Conservation (phyloP, 495 filamentous ascomycete genomes). For the Penicillium lagena region DNA sequence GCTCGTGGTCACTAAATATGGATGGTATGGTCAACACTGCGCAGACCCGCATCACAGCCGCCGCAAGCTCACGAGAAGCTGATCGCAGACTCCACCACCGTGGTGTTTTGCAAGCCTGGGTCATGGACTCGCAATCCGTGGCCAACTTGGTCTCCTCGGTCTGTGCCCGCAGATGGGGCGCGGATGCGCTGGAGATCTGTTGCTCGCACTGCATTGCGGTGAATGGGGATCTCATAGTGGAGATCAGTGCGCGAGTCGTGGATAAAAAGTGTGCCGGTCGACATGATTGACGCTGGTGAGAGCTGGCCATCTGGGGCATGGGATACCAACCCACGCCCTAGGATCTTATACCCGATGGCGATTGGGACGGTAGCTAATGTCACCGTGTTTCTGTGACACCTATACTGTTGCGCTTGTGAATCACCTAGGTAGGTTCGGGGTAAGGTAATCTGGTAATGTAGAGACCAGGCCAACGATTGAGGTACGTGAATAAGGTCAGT, state of each 20-base stretch:
- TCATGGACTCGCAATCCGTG: slow-evolving; percentile 44
- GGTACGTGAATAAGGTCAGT: neutral
- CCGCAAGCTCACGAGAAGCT: slow-evolving; percentile 40
- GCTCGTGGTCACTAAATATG: slow-evolving; percentile 21
- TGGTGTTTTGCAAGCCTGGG: slow-evolving; percentile 50
- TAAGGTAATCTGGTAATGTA: too few species aligned
- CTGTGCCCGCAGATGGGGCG: slow-evolving; percentile 6
- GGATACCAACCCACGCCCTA: too few species aligned
- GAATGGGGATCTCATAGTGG: slow-evolving; percentile 46
- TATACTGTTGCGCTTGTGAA: too few species aligned
- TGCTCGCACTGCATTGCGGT: slow-evolving; percentile 41
- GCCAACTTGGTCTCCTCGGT: slow-evolving; percentile 19
- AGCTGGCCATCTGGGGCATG: too few species aligned
- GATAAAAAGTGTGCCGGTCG: slow-evolving; percentile 27
- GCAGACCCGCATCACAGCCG: too few species aligned
- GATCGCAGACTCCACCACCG: slow-evolving; percentile 41
- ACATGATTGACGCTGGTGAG: slow-evolving; percentile 13
- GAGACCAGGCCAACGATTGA: too few species aligned
- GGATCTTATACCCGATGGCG: too few species aligned
- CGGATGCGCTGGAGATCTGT: slow-evolving; percentile 43
- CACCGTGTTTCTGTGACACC: too few species aligned
- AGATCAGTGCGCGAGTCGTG: slow-evolving; percentile 44
- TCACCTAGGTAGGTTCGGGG: too few species aligned
- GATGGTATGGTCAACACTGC: too few species aligned
- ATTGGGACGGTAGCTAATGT: too few species aligned